Percentiles rank a stretch among this genome's conserved stretches.
phyloP scores from a whole-genome alignment of 345 rosid species.

The Raphanus raphanistrum region DNA sequence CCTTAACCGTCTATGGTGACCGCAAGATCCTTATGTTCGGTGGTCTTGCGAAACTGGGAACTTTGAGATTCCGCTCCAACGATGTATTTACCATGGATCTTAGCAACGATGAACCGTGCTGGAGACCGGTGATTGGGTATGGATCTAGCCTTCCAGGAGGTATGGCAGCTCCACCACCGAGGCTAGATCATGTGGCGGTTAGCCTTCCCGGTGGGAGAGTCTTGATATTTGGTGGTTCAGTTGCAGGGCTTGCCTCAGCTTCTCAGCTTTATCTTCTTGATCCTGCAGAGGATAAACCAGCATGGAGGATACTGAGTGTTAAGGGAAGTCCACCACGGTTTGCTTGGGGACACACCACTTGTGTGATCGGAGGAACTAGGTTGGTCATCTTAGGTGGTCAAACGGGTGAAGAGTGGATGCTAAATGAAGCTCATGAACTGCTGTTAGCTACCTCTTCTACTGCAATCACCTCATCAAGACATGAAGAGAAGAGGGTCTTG shows the following conservation, averaged over 20 bases:
- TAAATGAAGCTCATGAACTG: slow-evolving; percentile 85
- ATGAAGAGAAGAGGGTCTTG: slow-evolving; percentile 3
- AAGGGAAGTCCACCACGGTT: slow-evolving; percentile 81
- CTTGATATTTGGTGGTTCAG: slow-evolving; percentile 87
- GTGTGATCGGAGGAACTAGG: slow-evolving; percentile 92
- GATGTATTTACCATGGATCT: slow-evolving; percentile 93
- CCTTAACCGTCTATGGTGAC: slow-evolving; percentile 82
- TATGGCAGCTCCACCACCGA: slow-evolving; percentile 73
- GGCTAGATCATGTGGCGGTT: slow-evolving; percentile 91
- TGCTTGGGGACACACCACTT: slow-evolving; percentile 96
- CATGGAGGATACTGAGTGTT: slow-evolving; percentile 85
- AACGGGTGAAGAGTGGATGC: slow-evolving; percentile 97
- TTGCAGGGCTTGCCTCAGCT: slow-evolving; percentile 87
- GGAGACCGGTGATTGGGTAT: slow-evolving; percentile 78
- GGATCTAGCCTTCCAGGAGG: slow-evolving; percentile 77
- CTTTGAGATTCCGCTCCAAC: slow-evolving; percentile 87
- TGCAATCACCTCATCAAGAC: slow-evolving; percentile 14
- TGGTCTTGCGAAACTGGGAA: slow-evolving; percentile 84
- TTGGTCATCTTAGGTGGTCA: slow-evolving; percentile 88
- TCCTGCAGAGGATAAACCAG: slow-evolving; percentile 83
- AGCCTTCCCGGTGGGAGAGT: slow-evolving; percentile 84
- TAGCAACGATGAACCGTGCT: slow-evolving; percentile 84
- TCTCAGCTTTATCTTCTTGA: slow-evolving; percentile 87
- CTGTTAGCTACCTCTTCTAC: slow-evolving; percentile 48
- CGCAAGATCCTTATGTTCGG: slow-evolving; percentile 91